Conservation (phyloP, 1,139 yeast species). For the Blastobotrys ciferrii region DNA sequence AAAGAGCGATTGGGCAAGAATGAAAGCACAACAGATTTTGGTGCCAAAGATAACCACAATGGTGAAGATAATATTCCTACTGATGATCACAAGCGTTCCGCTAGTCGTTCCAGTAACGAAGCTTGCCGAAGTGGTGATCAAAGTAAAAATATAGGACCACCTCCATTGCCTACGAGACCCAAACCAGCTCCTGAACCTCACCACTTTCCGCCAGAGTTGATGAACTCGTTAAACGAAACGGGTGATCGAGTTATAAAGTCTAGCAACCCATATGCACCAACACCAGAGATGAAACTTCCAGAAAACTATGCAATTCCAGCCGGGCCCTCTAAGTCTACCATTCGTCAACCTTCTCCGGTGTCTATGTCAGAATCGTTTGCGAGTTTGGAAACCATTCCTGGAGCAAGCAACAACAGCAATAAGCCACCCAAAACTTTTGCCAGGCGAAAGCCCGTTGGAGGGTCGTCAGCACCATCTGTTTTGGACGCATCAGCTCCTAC, state of each 20-base stretch:
- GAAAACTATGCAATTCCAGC: constrained; percentile 19
- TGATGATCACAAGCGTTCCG: not conserved
- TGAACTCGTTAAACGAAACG: constrained; percentile 21
- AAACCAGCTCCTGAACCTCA: constrained; percentile 32
- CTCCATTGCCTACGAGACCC: constrained; percentile 10
- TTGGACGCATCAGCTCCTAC: not conserved
- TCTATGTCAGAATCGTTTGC: not conserved
- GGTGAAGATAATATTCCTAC: not conserved
- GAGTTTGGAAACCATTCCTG: not conserved
- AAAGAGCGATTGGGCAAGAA: constrained; percentile 25
- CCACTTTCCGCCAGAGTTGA: constrained; percentile 33
- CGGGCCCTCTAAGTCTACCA: not conserved
- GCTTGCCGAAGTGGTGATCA: not conserved
- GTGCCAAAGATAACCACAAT: constrained; percentile 2
- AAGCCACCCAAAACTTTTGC: constrained; percentile 22
- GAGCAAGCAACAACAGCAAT: constrained; percentile 4
- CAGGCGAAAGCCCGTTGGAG: constrained; percentile 27
- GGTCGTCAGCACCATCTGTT: not conserved
- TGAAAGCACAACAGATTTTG: constrained; percentile 5
- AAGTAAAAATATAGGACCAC: not conserved
- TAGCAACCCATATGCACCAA: constrained; percentile 25
- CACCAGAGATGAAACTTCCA: constrained; percentile 30
- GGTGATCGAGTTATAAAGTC: constrained; percentile 2
- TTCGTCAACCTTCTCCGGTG: not conserved
- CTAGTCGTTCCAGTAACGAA: not conserved